Evolutionary conservation across 768 basidiomycete species (phyloP).

Genomic region (Mrakia blollopis): DNA sequence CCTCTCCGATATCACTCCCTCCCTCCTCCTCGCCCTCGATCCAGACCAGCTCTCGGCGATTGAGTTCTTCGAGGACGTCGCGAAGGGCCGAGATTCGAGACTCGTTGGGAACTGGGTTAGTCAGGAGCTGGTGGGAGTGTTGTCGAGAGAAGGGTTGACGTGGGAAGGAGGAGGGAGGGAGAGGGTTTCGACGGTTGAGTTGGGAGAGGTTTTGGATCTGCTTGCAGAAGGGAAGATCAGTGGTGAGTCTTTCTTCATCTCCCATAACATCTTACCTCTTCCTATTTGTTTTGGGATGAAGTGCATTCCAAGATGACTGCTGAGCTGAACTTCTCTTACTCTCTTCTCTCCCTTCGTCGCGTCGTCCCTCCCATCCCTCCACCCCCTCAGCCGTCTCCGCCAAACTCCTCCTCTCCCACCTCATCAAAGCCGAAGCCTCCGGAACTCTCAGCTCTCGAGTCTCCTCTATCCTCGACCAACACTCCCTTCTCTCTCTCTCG

Average conservation of each 20-base stretch:
- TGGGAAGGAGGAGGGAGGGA: conserved; percentile 54
- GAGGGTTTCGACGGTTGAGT: conserved; percentile 50
- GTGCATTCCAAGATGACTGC: conserved; percentile 4
- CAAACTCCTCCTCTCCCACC: conserved; percentile 66
- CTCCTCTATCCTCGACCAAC: conserved; percentile 18
- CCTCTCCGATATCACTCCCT: conserved; percentile 61
- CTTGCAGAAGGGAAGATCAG: conserved; percentile 65
- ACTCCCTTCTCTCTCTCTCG: conserved; percentile 26
- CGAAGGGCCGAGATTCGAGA: conserved; percentile 53
- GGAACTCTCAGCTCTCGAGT: not conserved
- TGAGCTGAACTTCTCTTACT: conserved; percentile 28
- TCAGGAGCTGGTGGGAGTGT: conserved; percentile 77
- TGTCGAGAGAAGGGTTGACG: conserved; percentile 51
- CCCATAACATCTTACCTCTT: not conserved
- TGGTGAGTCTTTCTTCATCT: conserved; percentile 48
- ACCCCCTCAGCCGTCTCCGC: conserved; percentile 69
- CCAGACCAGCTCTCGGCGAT: conserved; percentile 60
- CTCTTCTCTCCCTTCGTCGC: not conserved
- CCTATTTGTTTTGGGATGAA: no score
- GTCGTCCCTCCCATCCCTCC: no score
- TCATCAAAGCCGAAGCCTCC: conserved; percentile 51
- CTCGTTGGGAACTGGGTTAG: conserved; percentile 83
- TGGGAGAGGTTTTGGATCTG: conserved; percentile 73
- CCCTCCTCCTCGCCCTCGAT: conserved; percentile 68
- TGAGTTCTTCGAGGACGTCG: conserved; percentile 72